Base-by-base conservation (phyloP, 2,329 filamentous ascomycete species). In the Colletotrichum gloeosporioides region DNA sequence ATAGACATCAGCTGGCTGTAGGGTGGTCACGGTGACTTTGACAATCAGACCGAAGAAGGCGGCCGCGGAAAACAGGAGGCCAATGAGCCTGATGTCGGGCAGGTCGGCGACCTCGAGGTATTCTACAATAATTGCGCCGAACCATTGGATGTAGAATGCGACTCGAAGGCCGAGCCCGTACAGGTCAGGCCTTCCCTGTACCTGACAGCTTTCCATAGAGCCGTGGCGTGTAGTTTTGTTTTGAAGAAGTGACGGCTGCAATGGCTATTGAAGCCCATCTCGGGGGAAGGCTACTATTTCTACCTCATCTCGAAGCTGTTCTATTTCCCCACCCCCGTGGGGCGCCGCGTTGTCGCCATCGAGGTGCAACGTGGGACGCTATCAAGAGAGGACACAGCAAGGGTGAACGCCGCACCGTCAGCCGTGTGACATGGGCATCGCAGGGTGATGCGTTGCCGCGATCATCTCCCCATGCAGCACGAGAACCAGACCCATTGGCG, bases 91-190 rank as follows among this genome's bases (percentile, higher is more conserved):
- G 25, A 85, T 76, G 62, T 81, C 80, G 8, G 79, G 53, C 2
- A 83, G 77, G 27, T 81, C 76, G 6, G 80, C 65, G 49, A 81
- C 80, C 49, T 82, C 82, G 32, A 83, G 71, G 66, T 81, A 83
- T 68, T 84, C 80, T 15, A 84, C 78, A 2, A 83, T n/a, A 16
- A 84, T 76, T 29, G 81, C 79, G 10, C 81, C 82, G 53, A 85
- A 80, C 85, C 85, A 86, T 75, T 85, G 83, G 27, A 82, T 68
- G 72, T 85, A 85, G 70, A 85, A 83, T 12, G 81, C 80, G 27
- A 80, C 78, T 6, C 84, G 82, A 68, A 86, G 82, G 57, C 83
- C 84, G 22, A 85, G 70, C 8, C 84, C 84, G 61, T 85, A 85
- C 64, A 85, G 78, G 29, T 81, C 82, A 49, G 83, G 79, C 25